phyloP scores from a whole-genome alignment of 169 alveolate genomes.

The Cryptosporidium sp. region DNA sequence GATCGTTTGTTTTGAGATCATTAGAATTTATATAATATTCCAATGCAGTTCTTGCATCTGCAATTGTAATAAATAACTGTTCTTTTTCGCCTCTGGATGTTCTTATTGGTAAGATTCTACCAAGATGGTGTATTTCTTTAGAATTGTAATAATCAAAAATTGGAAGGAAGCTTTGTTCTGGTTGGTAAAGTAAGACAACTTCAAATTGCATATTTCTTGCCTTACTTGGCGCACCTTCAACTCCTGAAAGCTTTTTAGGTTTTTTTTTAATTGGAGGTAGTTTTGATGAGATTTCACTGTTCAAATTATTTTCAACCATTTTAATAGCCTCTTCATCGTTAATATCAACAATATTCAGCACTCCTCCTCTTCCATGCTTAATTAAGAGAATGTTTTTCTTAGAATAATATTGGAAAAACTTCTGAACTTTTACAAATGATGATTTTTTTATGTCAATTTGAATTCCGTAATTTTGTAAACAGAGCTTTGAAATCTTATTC shows the following conservation, averaged over 20 bases:
- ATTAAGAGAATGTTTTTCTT: slow-evolving; percentile 20
- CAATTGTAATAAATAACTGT: slow-evolving; percentile 15
- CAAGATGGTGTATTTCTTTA: neutral
- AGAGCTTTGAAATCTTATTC: slow-evolving; percentile 42
- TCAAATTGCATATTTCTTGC: slow-evolving; percentile 1
- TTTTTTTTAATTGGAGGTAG: slow-evolving; percentile 2
- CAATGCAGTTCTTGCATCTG: slow-evolving; percentile 17
- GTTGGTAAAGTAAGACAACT: slow-evolving; percentile 26
- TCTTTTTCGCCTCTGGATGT: slow-evolving; percentile 64
- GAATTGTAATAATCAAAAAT: slow-evolving; percentile 23
- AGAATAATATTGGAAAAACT: slow-evolving; percentile 35
- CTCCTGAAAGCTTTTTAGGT: neutral
- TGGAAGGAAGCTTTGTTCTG: slow-evolving; percentile 18
- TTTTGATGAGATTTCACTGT: neutral
- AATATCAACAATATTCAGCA: slow-evolving; percentile 36
- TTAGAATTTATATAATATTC: slow-evolving; percentile 51
- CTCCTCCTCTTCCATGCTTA: slow-evolving; percentile 43
- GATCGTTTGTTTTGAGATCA: slow-evolving; percentile 24
- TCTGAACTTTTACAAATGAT: slow-evolving; percentile 45
- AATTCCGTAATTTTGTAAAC: slow-evolving; percentile 5
- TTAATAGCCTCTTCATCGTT: neutral
- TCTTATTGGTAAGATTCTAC: neutral
- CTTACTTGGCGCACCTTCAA: neutral
- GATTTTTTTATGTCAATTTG: slow-evolving; percentile 44
- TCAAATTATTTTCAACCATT: neutral